These are phyloP conservation scores for Thelonectria blattea DNA, from an alignment of 2,329 filamentous ascomycete species.

Conservation along the genomic window DNA sequence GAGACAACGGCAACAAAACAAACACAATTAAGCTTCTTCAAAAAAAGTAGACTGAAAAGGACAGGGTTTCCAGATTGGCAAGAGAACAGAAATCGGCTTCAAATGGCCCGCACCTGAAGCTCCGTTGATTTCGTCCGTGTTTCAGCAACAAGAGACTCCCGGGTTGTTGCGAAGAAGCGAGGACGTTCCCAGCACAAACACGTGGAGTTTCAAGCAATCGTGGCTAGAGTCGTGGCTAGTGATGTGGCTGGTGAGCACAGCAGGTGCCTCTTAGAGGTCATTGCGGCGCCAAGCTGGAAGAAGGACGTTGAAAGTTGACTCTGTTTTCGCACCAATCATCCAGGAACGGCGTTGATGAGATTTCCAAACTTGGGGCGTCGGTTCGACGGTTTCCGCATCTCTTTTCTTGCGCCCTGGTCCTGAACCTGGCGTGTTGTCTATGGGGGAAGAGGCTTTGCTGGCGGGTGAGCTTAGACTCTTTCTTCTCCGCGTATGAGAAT, in stretches of 20 bases:
- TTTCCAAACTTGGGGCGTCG: background rate
- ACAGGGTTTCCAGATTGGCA: slow-evolving; percentile 12
- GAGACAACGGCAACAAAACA: background rate
- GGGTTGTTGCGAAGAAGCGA: slow-evolving; percentile 23
- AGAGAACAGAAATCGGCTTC: slow-evolving; percentile 26
- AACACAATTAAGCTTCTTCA: background rate
- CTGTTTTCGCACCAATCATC: slow-evolving; percentile 19
- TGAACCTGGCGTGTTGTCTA: background rate
- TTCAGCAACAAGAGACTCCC: slow-evolving; percentile 10
- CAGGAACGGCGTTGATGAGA: background rate
- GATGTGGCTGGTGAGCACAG: slow-evolving; percentile 26
- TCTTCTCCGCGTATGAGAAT: slow-evolving; percentile 9
- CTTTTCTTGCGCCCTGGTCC: background rate
- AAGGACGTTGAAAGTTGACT: background rate
- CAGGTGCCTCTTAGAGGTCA: background rate
- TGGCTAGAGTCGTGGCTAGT: slow-evolving; percentile 27
- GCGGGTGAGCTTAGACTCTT: slow-evolving; percentile 6
- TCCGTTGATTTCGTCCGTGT: slow-evolving; percentile 30
- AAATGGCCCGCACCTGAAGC: slow-evolving; percentile 44
- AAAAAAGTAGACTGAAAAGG: slow-evolving; percentile 1
- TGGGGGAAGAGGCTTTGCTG: slow-evolving; percentile 2
- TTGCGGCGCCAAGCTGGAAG: background rate
- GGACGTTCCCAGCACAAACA: slow-evolving; percentile 20
- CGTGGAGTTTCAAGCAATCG: slow-evolving; percentile 23
- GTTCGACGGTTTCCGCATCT: slow-evolving; percentile 1